Evolutionary conservation across 768 basidiomycete species (phyloP).

Genomic region (Boletus huronensis): DNA sequence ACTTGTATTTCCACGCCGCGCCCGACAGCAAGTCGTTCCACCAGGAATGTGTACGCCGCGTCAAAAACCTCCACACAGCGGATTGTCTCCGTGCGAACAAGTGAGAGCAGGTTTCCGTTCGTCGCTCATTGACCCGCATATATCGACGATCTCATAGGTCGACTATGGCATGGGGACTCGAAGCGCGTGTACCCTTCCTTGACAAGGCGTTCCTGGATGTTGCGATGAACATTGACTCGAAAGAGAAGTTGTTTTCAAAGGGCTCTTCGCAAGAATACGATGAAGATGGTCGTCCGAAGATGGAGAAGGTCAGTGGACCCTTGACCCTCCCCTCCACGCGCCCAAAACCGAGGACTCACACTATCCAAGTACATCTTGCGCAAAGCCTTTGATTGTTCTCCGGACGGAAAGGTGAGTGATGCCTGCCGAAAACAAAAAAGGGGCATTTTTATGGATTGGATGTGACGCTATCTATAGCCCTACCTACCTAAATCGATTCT

Average conservation of each 20-base stretch:
- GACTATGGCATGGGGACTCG: constrained; percentile 99
- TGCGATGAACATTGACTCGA: constrained; percentile 85
- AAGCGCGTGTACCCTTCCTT: constrained; percentile 97
- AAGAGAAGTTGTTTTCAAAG: constrained; percentile 86
- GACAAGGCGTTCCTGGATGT: constrained; percentile 95
- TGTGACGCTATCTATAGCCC: constrained; percentile 43
- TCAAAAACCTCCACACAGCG: constrained; percentile 96
- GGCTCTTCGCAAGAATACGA: constrained; percentile 72
- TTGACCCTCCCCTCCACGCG: not conserved
- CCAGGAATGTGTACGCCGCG: constrained; percentile 90
- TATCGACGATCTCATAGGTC: constrained; percentile 49
- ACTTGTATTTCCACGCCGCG: constrained; percentile 99
- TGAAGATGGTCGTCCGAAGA: constrained; percentile 80
- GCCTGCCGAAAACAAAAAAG: not conserved
- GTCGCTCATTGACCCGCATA: not conserved
- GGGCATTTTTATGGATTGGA: not conserved
- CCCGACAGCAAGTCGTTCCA: constrained; percentile 87
- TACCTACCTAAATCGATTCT: constrained; percentile 93
- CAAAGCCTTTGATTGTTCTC: constrained; percentile 89
- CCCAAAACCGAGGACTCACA: constrained; percentile 11
- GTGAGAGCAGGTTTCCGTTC: constrained; percentile 39
- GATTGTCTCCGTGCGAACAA: constrained; percentile 99
- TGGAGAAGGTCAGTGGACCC: constrained; percentile 78
- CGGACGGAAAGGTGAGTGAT: constrained; percentile 62
- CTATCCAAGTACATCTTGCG: constrained; percentile 78